Evolutionary conservation across 2,329 filamentous ascomycete genomes (phyloP).

Genomic region (Chrysoporthe cubensis): DNA sequence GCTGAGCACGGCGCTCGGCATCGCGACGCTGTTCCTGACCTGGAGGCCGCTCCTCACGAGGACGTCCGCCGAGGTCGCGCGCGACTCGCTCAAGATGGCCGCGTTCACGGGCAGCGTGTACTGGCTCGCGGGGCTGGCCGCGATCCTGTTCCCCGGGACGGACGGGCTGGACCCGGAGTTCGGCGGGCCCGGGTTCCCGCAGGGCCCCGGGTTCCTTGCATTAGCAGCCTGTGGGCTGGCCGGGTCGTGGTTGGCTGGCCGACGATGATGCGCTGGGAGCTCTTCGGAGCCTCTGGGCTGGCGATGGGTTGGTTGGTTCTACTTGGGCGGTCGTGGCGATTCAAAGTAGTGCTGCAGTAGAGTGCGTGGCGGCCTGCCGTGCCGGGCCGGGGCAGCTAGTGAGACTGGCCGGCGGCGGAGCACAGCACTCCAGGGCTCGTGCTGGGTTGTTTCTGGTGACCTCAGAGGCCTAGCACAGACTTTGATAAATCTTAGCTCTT

Average conservation of each 20-base stretch:
- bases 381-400: too few species aligned
- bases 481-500: too few species aligned
- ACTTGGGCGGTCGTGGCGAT: not conserved
- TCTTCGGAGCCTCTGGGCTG: not conserved
- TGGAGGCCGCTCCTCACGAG: slow-evolving; percentile 38
- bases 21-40: slow-evolving; percentile 45
- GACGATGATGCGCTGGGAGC: not conserved
- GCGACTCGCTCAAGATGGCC: slow-evolving; percentile 40
- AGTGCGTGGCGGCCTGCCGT: too few species aligned
- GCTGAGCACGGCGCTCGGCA: slow-evolving; percentile 44
- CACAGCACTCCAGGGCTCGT: too few species aligned
- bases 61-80: slow-evolving; percentile 32
- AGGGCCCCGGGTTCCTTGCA: slow-evolving; percentile 38
- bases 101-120: slow-evolving; percentile 46
- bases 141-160: slow-evolving; percentile 44
- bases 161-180: slow-evolving; percentile 49
- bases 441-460: too few species aligned
- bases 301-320: not conserved
- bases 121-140: slow-evolving; percentile 45
- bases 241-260: slow-evolving; percentile 27
- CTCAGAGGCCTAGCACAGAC: too few species aligned
- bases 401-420: too few species aligned
- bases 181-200: slow-evolving; percentile 48
- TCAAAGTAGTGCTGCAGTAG: too few species aligned
- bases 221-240: slow-evolving; percentile 34